Conservation (phyloP, 176 grass and related monocot genomes). For the Puya raimondii region DNA sequence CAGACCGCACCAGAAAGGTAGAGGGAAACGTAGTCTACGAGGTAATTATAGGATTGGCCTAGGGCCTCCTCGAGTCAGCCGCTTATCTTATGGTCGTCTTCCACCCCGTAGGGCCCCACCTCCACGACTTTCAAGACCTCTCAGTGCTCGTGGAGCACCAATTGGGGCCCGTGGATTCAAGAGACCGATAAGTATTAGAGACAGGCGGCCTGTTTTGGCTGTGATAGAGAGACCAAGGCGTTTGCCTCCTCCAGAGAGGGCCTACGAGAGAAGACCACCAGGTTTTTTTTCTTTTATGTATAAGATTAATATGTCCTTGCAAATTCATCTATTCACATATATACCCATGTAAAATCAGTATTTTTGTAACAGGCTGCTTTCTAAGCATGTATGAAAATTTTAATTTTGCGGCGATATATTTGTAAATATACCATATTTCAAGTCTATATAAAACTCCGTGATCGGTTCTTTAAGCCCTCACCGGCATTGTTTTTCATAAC, state of each 20-base stretch:
- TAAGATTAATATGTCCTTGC: no score
- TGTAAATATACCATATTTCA: no score
- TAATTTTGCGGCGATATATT: no score
- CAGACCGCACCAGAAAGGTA: conserved; percentile 64
- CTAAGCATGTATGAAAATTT: no score
- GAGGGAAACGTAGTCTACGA: conserved; percentile 55
- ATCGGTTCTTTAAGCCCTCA: background rate
- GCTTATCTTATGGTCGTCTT: conserved; percentile 38
- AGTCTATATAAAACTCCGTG: background rate
- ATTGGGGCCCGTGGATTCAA: conserved; percentile 48
- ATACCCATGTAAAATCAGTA: no score
- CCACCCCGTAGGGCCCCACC: conserved; percentile 27
- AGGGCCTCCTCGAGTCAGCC: conserved; percentile 37
- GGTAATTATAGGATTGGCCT: conserved; percentile 69
- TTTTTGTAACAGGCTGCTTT: no score
- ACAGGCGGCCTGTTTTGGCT: conserved; percentile 49
- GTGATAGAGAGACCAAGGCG: conserved; percentile 51
- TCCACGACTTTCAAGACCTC: conserved; percentile 26
- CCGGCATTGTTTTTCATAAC: background rate
- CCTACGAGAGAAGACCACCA: conserved; percentile 57
- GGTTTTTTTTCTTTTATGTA: conserved; percentile 25
- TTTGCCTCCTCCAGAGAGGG: conserved; percentile 52
- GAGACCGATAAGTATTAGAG: conserved; percentile 57
- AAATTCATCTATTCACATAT: no score
- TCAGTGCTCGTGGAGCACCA: conserved; percentile 30